Evolutionary conservation across 805 yeast species (phyloP), one percentile per base, ranked within the genome.

Genomic region (Cyberlindnera bimundalis): DNA sequence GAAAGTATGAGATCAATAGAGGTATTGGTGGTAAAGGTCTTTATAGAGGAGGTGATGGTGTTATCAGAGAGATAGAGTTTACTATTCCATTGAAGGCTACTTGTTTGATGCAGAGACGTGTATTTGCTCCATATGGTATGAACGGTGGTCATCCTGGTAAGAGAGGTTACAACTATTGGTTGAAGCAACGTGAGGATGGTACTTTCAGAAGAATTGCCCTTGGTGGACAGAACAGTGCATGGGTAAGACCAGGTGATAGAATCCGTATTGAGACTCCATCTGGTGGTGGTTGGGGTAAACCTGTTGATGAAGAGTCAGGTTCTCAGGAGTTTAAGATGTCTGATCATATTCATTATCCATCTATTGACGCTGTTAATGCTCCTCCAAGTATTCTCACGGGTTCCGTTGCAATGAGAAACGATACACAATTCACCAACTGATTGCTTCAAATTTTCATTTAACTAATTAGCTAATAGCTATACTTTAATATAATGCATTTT

Each of bases 41-140:
- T 35, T 70, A 62, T 47, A 55, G 51, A 17, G 79, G 79, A 33
- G 79, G 80, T 29, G 65, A 75, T 53, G 80, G 81, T 33, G 64
- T 73, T 23, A 56, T 69, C 18, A 61, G 79, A 58, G 76, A 69
- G 35, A 66, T 73, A 33, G 71, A 73, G 52, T 73, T 74, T 56
- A 62, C 52, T 16, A 44, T 58, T 12, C 63, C 63, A 6, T 55
- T 64, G 10, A 70, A 71, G 44, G 66, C 68, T 24, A 70, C 74
- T 5, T 63, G 70, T 45, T 65, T 64, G 28, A 70, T 74, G 59
- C 77, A 75, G 50, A 63, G 81, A 58, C 64, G 82, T 56, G 65
- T 75, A 1, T 59, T 66, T 37, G 67, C 78, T 2, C 81, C 81
- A 11, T 74, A 69, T 59, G 81, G 81, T 17, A 63, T 74, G 32